Base-by-base conservation (phyloP, 805 yeast species). In the Zygosaccharomyces siamensis region DNA sequence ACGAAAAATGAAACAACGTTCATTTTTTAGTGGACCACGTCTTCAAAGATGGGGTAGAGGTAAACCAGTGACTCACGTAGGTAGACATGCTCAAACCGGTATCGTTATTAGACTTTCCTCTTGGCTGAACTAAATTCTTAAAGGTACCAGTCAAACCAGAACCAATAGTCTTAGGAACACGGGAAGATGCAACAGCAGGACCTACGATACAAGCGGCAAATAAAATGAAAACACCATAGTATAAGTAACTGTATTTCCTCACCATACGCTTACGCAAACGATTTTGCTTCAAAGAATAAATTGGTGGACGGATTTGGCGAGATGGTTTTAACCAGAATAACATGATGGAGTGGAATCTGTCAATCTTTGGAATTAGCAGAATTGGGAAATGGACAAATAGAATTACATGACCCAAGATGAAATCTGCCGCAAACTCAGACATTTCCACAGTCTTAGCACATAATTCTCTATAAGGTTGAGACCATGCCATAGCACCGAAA, bases 251-350 rank as follows among this genome's bases (percentile, higher is more conserved):
- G 77, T 93, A 93, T 73, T 89, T 89, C 72, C 86, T 83, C 32
- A 93, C 96, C 95, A 93, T 92, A 76, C 99, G 84, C 85, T 86
- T 89, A 72, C 99, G 86, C 71, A 90, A 82, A 74, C 88, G 84
- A 49, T 95, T 92, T 76, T 93, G 98, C 74, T 93, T 93, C 74
- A 92, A 76, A 16, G 98, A 89, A 74, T 89, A 90, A 68, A 93
- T 89, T 62, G 99, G 98, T 53, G 97, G 97, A 18, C 54, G 54
- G 66, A 93, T 90, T 75, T 89, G 96, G 74, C 95, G 84, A 54
- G 93, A 77, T 49, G 99, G 99, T 69, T 89, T 87, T 73, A 95
- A 84, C 99, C 99, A 93, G 84, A 93, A 93, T 72, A 93, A 77
- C 95, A 92, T 85, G 70, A 89, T 83, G 40, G 99, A 92, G 72